Evolutionary conservation across 75 land plant species (phyloP).

Genomic region (Pinus taeda): DNA sequence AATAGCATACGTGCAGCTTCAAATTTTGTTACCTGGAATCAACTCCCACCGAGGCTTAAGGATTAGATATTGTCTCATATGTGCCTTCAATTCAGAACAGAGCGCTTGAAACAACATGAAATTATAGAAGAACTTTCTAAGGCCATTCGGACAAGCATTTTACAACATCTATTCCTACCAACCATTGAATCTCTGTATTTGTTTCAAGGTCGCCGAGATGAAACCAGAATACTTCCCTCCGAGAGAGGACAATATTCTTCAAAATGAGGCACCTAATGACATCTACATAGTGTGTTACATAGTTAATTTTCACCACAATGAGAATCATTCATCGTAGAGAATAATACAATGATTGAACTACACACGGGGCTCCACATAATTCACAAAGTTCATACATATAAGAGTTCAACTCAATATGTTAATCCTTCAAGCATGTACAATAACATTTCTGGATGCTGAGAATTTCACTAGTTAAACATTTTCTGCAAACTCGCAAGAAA

Average conservation of each 20-base stretch:
- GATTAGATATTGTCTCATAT: conserved; percentile 54
- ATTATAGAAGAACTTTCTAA: conserved; percentile 64
- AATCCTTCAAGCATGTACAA: too few relatives aligned
- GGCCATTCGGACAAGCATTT: conserved; percentile 61
- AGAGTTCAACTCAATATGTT: too few relatives aligned
- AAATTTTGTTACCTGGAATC: conserved; percentile 41
- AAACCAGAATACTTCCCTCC: conserved; percentile 75
- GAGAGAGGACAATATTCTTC: conserved; percentile 64
- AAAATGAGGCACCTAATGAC: conserved; percentile 69
- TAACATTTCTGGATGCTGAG: too few relatives aligned
- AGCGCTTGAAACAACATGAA: conserved; percentile 64
- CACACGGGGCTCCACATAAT: too few relatives aligned
- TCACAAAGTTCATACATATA: too few relatives aligned
- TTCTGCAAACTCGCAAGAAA: too few relatives aligned
- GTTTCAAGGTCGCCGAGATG: conserved; percentile 76
- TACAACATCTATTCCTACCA: conserved; percentile 57
- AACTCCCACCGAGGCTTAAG: conserved; percentile 45
- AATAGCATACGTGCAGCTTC: conserved; percentile 53
- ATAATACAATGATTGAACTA: too few relatives aligned
- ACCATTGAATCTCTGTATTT: conserved; percentile 58
- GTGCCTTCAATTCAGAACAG: conserved; percentile 62
- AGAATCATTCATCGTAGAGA: too few relatives aligned
- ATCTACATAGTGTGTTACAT: too few relatives aligned
- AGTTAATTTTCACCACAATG: too few relatives aligned
- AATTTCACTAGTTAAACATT: too few relatives aligned